A percentile compares a stretch with the other conserved stretches of the same genome.
These are phyloP conservation scores for Pestalotiopsis sp. DNA, from an alignment of 2,329 filamentous ascomycete species.

Conservation along the genomic window DNA sequence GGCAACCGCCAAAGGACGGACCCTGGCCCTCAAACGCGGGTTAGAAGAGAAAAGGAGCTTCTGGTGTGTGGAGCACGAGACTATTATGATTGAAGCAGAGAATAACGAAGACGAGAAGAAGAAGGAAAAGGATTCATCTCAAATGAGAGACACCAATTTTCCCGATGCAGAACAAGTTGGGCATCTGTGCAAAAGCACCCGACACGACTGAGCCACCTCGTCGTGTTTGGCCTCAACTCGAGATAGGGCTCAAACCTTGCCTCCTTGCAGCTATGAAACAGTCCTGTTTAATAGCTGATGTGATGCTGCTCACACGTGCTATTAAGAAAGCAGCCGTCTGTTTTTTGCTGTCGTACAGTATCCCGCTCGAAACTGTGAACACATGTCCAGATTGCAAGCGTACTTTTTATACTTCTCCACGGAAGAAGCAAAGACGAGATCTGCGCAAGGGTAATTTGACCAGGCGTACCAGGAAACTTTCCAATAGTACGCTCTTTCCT, in stretches of 20 bases:
- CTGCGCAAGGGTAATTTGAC: neutral
- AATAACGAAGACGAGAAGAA: neutral
- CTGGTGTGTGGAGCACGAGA: neutral
- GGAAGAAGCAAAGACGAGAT: neutral
- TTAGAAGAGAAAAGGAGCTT: neutral
- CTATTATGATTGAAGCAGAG: neutral
- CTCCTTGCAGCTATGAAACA: neutral
- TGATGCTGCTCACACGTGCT: neutral
- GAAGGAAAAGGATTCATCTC: slow-evolving; percentile 1
- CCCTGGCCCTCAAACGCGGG: slow-evolving; percentile 7
- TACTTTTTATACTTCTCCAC: neutral
- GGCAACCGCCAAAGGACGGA: slow-evolving; percentile 1
- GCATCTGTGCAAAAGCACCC: neutral
- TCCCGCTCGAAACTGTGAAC: neutral
- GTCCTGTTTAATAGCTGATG: neutral
- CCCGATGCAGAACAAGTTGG: neutral
- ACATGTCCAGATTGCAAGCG: neutral
- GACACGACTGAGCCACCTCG: neutral
- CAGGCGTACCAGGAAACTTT: neutral
- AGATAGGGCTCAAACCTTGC: neutral
- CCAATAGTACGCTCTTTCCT: neutral
- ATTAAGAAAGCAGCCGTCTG: neutral
- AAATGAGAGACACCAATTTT: neutral
- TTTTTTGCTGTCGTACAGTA: neutral
- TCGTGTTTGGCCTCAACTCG: neutral